A percentile compares a stretch with the other conserved stretches of the same genome.
Evolutionary conservation across 805 yeast genomes (phyloP).

Genomic region (Torulaspora gathmanii): DNA sequence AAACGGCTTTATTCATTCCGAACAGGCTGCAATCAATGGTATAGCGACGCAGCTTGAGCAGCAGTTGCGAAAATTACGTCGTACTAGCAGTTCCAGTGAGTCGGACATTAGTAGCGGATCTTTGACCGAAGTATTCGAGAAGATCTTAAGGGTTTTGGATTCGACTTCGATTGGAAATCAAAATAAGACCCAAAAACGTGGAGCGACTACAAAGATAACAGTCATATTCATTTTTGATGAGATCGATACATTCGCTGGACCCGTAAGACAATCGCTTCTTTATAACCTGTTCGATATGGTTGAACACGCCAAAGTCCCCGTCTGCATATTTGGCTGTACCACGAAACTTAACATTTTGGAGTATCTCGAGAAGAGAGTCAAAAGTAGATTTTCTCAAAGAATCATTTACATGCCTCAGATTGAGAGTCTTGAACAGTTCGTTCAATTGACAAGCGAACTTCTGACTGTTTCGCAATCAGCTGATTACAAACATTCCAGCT

Average conservation of each 20-base stretch:
- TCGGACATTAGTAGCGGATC: slow-evolving; percentile 48
- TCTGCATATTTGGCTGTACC: slow-evolving; percentile 76
- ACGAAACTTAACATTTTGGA: slow-evolving; percentile 74
- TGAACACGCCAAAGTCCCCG: slow-evolving; percentile 63
- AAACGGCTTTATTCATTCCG: slow-evolving; percentile 69
- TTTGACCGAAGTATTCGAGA: slow-evolving; percentile 56
- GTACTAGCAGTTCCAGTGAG: slow-evolving; percentile 15
- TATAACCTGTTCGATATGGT: slow-evolving; percentile 87
- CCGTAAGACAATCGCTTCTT: slow-evolving; percentile 71
- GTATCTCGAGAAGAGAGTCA: slow-evolving; percentile 82
- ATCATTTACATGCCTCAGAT: slow-evolving; percentile 57
- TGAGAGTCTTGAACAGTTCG: slow-evolving; percentile 45
- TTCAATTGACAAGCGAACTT: slow-evolving; percentile 42
- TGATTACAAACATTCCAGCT: slow-evolving; percentile 5
- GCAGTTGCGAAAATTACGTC: slow-evolving; percentile 36
- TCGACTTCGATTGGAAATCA: slow-evolving; percentile 19
- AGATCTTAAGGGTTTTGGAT: slow-evolving; percentile 51
- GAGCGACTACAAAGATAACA: slow-evolving; percentile 42
- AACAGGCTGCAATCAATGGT: slow-evolving; percentile 72
- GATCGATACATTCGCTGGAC: slow-evolving; percentile 70
- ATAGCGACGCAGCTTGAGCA: slow-evolving; percentile 78
- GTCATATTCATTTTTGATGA: slow-evolving; percentile 80
- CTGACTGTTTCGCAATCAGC: slow-evolving; percentile 27
- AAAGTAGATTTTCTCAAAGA: slow-evolving; percentile 83
- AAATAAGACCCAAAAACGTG: slow-evolving; percentile 15